A percentile compares a stretch with the other conserved stretches of the same genome.
These are phyloP conservation scores for Blastobotrys elegans DNA, from an alignment of 1,139 yeast species.

Conservation along the genomic window DNA sequence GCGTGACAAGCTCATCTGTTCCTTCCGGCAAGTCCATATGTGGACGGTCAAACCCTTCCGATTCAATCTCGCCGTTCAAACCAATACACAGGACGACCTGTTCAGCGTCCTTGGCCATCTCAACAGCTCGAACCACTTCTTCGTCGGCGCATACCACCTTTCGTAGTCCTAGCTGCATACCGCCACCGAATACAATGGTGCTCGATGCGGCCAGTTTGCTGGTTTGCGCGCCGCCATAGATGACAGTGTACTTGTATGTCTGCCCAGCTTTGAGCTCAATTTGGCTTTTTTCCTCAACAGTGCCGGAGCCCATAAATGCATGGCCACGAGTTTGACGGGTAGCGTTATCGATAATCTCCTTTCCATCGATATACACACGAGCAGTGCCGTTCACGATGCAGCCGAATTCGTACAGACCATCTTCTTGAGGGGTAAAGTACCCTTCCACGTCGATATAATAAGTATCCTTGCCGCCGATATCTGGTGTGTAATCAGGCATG, in stretches of 20 bases:
- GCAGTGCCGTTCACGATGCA: slow-evolving; percentile 51
- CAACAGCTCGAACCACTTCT: slow-evolving; percentile 40
- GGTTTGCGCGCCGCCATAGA: slow-evolving; percentile 51
- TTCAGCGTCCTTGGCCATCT: slow-evolving; percentile 43
- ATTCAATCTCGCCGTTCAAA: slow-evolving; percentile 46
- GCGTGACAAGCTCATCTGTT: slow-evolving; percentile 44
- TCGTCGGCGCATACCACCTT: slow-evolving; percentile 20
- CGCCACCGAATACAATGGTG: slow-evolving; percentile 39
- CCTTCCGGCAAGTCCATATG: slow-evolving; percentile 45
- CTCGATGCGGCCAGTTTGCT: slow-evolving; percentile 28
- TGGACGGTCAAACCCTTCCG: slow-evolving; percentile 48
- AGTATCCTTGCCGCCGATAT: slow-evolving; percentile 27
- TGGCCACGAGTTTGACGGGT: slow-evolving; percentile 48
- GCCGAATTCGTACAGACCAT: slow-evolving; percentile 50
- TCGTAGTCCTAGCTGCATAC: slow-evolving; percentile 21
- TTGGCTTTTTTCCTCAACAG: slow-evolving; percentile 44
- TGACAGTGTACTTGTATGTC: slow-evolving; percentile 42
- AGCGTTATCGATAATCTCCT: slow-evolving; percentile 53
- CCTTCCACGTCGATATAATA: slow-evolving; percentile 48
- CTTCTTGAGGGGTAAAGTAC: slow-evolving; percentile 42
- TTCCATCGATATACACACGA: slow-evolving; percentile 46
- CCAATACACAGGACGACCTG: slow-evolving; percentile 46
- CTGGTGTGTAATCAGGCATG: slow-evolving; percentile 45
- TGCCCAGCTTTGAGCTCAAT: slow-evolving; percentile 41
- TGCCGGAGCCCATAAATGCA: slow-evolving; percentile 49